These are phyloP conservation scores for Brassica hybrid DNA, from an alignment of 441 rosid genomes.

Conservation along the genomic window DNA sequence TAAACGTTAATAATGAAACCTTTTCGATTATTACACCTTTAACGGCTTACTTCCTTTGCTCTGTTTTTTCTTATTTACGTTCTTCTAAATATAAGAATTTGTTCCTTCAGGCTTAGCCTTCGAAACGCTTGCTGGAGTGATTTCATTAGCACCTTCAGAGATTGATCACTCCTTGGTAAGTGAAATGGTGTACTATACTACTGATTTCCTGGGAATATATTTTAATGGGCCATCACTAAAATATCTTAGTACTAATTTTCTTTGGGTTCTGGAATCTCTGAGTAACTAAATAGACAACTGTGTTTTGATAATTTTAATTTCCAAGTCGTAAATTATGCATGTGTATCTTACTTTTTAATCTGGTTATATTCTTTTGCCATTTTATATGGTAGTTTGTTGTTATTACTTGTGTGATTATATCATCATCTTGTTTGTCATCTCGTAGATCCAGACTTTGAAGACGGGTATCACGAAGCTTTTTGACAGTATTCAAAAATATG, in stretches of 20 bases:
- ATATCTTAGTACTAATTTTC: constrained; percentile 2
- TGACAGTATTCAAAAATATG: constrained; percentile 81
- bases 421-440: constrained; percentile 31
- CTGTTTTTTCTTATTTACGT: background rate
- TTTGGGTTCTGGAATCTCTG: background rate
- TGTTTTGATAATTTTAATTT: background rate
- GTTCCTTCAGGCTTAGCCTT: constrained; percentile 76
- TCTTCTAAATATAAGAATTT: constrained; percentile 6
- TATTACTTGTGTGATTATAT: constrained; percentile 14
- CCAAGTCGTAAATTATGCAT: constrained; percentile 15
- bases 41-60: constrained; percentile 18
- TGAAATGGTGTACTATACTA: constrained; percentile 9
- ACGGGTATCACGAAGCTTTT: constrained; percentile 80
- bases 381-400: constrained; percentile 11
- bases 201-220: constrained; percentile 9
- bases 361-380: background rate
- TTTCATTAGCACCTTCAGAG: constrained; percentile 79
- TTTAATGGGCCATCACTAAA: background rate
- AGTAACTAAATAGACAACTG: constrained; percentile 3
- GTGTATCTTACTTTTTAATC: background rate
- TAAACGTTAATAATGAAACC: background rate
- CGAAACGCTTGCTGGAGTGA: constrained; percentile 85
- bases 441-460: constrained; percentile 71
- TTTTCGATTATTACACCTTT: background rate
- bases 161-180: constrained; percentile 82